Base-by-base conservation (phyloP, 78 protist genomes). In the Cavenderia fasciculata region DNA sequence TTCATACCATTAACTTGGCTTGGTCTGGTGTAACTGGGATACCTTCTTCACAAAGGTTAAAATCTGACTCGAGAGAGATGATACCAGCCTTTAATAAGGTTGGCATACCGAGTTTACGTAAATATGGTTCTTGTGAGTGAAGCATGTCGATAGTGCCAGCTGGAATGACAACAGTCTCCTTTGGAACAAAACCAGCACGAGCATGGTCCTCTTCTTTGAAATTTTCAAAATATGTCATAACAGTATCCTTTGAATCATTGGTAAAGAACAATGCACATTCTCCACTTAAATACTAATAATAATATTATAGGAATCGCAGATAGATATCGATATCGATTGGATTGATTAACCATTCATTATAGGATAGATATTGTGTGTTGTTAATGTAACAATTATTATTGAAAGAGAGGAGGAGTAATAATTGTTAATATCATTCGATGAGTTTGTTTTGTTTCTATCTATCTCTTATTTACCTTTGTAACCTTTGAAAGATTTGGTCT, bases 221-320 rank as follows among this genome's bases (percentile, higher is more conserved):
- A 11, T 8, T 36, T 8, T 44, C 21, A 31, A 96, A 95, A 71
- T 72, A 94, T 31, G 82, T 66, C 25, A 82, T 29, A 51, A 82
- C 89, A 23, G 72, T 65, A 29, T 72, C 93, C 41, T 62, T 86
- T n/a, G 86, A 23, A 66, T 65, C 34, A 84, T 95, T 95, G 21
- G 99, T 96, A 68, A 96, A 94, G 40, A 96, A 76, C 57, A 97
- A 72, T 1, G 98, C 98, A 49, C 94, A 85, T 51, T 93, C 68
- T 27, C 98, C 97, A 25, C 19, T 38, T 1, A 87, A 71, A 2
- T 47, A 76, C 74, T 69, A 41, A 2, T 21, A 2, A 21, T 5
- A 29, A 59, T 41, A 65, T 23, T 38, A 41, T 47, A 51, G 31
- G 33, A 75, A 31, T 72, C n/a, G n/a, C n/a, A n/a, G n/a, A 6